These are phyloP conservation scores for Tetracentron sinense DNA, from an alignment of 164 flowering plant genomes.

Conservation along the genomic window DNA sequence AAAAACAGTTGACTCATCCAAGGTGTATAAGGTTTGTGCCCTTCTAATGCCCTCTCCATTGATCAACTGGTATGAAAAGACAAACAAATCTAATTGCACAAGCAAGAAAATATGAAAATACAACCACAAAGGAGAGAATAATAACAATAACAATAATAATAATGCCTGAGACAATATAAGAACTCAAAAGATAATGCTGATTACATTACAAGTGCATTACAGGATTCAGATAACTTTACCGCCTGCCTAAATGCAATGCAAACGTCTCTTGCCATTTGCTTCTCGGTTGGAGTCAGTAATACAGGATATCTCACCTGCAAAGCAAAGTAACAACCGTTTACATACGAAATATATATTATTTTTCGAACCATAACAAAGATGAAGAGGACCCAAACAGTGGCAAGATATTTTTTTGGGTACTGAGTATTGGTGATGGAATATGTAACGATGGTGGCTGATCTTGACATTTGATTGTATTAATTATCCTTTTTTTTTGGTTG, in stretches of 20 bases:
- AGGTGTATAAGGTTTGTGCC: too few relatives aligned
- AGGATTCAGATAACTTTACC: slow-evolving; percentile 40
- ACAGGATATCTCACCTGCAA: slow-evolving; percentile 94
- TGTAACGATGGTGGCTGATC: too few relatives aligned
- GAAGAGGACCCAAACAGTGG: neutral
- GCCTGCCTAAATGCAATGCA: slow-evolving; percentile 91
- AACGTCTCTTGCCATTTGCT: slow-evolving; percentile 98
- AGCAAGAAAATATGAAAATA: neutral
- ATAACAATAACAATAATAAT: too few relatives aligned
- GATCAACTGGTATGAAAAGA: too few relatives aligned
- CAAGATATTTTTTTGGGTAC: too few relatives aligned
- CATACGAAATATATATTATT: neutral
- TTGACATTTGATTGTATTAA: too few relatives aligned
- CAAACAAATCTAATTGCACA: too few relatives aligned
- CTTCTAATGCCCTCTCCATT: too few relatives aligned
- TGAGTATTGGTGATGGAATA: too few relatives aligned
- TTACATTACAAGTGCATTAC: neutral
- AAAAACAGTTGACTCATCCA: too few relatives aligned
- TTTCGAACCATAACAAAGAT: neutral
- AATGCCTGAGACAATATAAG: neutral
- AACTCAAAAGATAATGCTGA: neutral
- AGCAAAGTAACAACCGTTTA: slow-evolving; percentile 3
- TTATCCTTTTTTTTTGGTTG: too few relatives aligned
- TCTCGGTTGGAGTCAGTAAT: slow-evolving; percentile 91
- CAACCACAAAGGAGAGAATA: too few relatives aligned